A percentile compares a stretch with the other conserved stretches of the same genome.
Conservation (phyloP, 331 rosid species). For the Pyracantha coccinea region DNA sequence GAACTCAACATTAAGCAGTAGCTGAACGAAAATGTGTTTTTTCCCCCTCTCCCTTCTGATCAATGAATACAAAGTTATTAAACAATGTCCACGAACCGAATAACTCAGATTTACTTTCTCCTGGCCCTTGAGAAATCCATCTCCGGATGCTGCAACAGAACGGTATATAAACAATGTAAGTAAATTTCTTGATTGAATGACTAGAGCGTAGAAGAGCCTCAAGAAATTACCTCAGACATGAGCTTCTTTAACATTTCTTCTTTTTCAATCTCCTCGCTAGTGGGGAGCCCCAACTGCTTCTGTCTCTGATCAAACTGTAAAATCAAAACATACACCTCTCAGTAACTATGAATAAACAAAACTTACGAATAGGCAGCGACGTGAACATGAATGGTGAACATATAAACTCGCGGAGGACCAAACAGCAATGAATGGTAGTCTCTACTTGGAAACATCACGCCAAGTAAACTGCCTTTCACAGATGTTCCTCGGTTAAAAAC, state of each 20-base stretch:
- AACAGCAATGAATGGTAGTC: background rate
- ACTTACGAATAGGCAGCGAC: background rate
- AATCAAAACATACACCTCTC: background rate
- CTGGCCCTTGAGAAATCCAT: constrained; percentile 92
- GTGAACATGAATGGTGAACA: too few relatives aligned
- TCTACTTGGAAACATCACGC: background rate
- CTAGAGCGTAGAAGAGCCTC: background rate
- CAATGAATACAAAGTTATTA: background rate
- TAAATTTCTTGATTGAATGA: background rate
- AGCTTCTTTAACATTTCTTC: constrained; percentile 85
- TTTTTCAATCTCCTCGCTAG: constrained; percentile 79
- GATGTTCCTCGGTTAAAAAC: background rate
- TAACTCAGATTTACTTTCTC: constrained; percentile 22
- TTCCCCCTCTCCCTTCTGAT: background rate
- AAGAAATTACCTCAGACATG: constrained; percentile 61
- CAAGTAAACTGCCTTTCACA: background rate
- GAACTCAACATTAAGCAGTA: background rate
- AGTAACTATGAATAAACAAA: background rate
- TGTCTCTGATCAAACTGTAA: constrained; percentile 91
- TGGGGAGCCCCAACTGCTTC: constrained; percentile 84
- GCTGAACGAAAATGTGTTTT: background rate
- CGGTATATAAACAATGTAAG: background rate
- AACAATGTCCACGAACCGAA: background rate
- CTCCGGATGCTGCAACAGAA: constrained; percentile 85
- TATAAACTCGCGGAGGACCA: background rate